Percentiles rank a stretch among this genome's conserved stretches.
Conservation (phyloP, 257 asterid species). For the Solanum etuberosum region DNA sequence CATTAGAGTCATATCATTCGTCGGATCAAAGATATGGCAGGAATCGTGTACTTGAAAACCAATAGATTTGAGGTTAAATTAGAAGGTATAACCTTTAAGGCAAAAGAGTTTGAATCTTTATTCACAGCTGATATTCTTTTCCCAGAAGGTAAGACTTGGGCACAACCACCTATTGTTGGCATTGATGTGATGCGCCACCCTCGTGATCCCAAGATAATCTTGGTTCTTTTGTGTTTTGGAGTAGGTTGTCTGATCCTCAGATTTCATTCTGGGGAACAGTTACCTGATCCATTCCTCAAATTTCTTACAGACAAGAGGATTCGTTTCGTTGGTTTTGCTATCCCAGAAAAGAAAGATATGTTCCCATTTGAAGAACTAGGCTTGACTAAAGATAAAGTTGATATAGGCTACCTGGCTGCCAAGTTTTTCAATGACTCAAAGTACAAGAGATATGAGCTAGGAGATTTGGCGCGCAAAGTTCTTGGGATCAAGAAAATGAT, state of each 20-base stretch:
- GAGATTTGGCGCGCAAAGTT: constrained; percentile 45
- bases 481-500: constrained; percentile 64
- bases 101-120: constrained; percentile 53
- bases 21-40: constrained; percentile 47
- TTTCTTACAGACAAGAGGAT: constrained; percentile 60
- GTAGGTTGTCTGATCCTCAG: constrained; percentile 69
- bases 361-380: constrained; percentile 64
- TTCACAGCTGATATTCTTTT: constrained; percentile 66
- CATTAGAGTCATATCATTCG: neutral
- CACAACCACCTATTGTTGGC: constrained; percentile 61
- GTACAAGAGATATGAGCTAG: constrained; percentile 48
- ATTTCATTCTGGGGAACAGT: constrained; percentile 34
- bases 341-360: constrained; percentile 59
- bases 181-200: constrained; percentile 84
- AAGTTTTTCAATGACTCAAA: constrained; percentile 37
- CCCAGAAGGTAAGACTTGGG: constrained; percentile 58
- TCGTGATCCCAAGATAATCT: constrained; percentile 45
- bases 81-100: constrained; percentile 79
- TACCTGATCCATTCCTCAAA: constrained; percentile 35
- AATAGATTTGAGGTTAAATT: constrained; percentile 74
- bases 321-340: constrained; percentile 65
- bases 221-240: constrained; percentile 62
- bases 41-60: constrained; percentile 55
- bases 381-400: constrained; percentile 25
- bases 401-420: constrained; percentile 70